Evolutionary conservation across 768 basidiomycete species (phyloP).

Genomic region (Mycena galericulata): DNA sequence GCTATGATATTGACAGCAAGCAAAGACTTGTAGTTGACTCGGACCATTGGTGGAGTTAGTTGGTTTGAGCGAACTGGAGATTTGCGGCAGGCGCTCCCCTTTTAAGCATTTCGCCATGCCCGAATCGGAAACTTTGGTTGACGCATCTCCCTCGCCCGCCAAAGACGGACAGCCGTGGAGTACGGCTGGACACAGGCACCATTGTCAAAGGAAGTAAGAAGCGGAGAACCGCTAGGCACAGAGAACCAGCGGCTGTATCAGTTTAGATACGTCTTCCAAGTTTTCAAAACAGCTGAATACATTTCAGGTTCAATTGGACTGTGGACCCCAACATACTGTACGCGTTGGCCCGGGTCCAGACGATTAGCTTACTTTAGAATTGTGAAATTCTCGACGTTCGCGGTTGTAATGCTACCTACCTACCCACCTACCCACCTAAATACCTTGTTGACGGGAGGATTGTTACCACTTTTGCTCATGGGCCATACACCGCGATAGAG

Average conservation of each 20-base stretch:
- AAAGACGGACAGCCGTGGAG: slow-evolving; percentile 6
- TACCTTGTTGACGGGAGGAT: too few species aligned
- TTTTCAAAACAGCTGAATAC: neutral
- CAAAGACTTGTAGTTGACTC: slow-evolving; percentile 5
- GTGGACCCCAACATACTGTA: neutral
- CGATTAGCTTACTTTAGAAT: slow-evolving; percentile 2
- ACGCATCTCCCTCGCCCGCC: slow-evolving; percentile 2
- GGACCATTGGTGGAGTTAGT: slow-evolving; percentile 4
- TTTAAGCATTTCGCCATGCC: slow-evolving; percentile 6
- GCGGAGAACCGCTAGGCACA: slow-evolving; percentile 2
- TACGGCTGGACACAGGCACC: slow-evolving; percentile 5
- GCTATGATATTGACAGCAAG: neutral
- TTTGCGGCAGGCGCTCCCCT: slow-evolving; percentile 1
- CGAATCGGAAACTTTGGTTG: slow-evolving; percentile 1
- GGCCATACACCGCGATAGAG: neutral
- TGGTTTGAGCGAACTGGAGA: slow-evolving; percentile 4
- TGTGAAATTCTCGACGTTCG: neutral
- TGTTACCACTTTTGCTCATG: neutral
- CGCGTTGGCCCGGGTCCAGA: neutral
- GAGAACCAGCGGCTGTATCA: too few species aligned
- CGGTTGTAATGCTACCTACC: too few species aligned
- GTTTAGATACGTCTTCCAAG: slow-evolving; percentile 1
- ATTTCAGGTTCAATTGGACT: slow-evolving; percentile 1
- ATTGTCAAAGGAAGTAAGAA: neutral
- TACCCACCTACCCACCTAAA: too few species aligned